phyloP scores from a whole-genome alignment of 208 protist genomes.

The Acanthamoeba sp. region DNA sequence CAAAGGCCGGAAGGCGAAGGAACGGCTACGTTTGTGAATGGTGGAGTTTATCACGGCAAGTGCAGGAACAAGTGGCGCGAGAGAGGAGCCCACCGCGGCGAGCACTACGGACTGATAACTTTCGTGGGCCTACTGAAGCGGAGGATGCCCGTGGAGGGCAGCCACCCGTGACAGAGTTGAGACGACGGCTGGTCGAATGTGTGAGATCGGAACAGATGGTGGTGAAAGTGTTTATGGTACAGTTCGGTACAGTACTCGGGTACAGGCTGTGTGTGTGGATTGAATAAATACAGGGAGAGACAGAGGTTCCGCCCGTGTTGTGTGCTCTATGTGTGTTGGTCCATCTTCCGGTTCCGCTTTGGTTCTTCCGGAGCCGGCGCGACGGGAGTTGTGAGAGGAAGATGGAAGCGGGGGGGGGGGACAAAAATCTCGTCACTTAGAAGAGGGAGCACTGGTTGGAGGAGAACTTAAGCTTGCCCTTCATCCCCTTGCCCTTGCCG shows the following conservation, averaged over 20 bases:
- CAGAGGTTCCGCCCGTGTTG: neutral
- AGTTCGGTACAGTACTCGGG: neutral
- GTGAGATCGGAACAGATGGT: neutral
- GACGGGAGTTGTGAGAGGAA: too few relatives aligned
- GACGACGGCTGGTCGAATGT: too few relatives aligned
- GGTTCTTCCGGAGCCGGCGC: neutral
- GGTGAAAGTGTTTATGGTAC: constrained; percentile 41
- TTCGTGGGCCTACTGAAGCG: constrained; percentile 6
- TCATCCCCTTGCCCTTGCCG: constrained; percentile 51
- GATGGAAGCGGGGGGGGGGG: too few relatives aligned
- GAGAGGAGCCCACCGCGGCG: neutral
- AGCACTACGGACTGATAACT: neutral
- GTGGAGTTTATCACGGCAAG: constrained; percentile 24
- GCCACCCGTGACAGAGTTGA: neutral
- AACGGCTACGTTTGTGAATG: neutral
- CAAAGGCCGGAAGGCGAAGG: neutral
- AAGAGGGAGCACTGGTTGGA: constrained; percentile 59
- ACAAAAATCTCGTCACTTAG: neutral
- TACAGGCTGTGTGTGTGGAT: neutral
- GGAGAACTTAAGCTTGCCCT: constrained; percentile 37
- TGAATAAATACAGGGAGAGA: constrained; percentile 49
- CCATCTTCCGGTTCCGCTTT: neutral
- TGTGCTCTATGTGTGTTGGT: neutral
- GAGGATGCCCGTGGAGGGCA: neutral
- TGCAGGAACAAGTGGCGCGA: neutral